Base-by-base conservation (phyloP, 768 basidiomycete genomes). In the Cubamyces lactineus region DNA sequence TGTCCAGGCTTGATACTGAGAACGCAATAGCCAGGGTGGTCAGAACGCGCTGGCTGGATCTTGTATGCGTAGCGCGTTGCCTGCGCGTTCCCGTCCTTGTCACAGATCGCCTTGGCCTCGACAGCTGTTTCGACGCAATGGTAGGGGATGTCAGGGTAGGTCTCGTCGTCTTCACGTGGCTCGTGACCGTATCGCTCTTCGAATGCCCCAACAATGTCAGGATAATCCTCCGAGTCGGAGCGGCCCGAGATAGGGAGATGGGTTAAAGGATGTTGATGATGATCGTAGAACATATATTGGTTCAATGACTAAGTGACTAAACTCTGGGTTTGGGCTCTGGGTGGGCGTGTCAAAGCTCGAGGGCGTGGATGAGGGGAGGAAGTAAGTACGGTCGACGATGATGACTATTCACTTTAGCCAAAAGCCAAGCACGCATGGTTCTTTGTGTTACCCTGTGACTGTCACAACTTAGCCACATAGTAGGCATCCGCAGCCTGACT, bases 41-140 rank as follows among this genome's bases (percentile, higher is more conserved):
- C 51, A 3, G 58, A 50, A 30, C 50, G 58, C 6, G 58, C 58
- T 39, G 53, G 50, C 28, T 53, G 50, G 23, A 45, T 23, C 11
- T 24, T 42, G 15, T 45, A 56, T 16, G 45, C 43, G 23, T 59
- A 59, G 5, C 42, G 40, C 12, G 51, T 38, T 1, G 51, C 50
- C 16, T 59, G 58, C 2, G 50, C 41, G 17, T 51, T 41, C 2
- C 58, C 58, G 34, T 50, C 26, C 15, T 21, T 5, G 8, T 28
- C 30, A 26, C 23, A 21, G 23, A 51, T 52, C 9, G 50, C 26
- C 41, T 52, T 59, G 26, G 50, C 43, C 26, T 46, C 43, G 28
- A 56, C 54, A 16, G 46, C n/a, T 2, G 23, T 38, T 7, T 28
- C 54, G 15, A 56, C 42, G 12, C 54, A 28, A 43, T 56, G 45